phyloP scores from a whole-genome alignment of 2,329 filamentous ascomycete species.

The Cladosporium phlei region DNA sequence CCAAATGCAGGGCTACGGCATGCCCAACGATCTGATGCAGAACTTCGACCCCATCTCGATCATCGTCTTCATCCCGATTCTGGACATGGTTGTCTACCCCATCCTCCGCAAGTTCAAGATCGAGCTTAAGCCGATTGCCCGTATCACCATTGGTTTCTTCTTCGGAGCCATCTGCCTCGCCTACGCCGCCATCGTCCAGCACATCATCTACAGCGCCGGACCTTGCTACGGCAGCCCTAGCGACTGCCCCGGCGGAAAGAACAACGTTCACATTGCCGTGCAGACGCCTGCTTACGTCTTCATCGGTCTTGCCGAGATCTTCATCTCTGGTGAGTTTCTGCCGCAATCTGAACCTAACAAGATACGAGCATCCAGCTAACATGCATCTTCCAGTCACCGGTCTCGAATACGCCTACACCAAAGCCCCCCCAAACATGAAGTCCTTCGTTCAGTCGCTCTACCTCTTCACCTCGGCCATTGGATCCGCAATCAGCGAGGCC shows the following conservation, averaged over 20 bases:
- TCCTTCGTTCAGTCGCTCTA: slow-evolving; percentile 40
- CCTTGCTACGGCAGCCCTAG: slow-evolving; percentile 46
- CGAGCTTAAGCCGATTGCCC: slow-evolving; percentile 47
- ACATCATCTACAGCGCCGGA: slow-evolving; percentile 49
- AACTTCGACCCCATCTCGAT: slow-evolving; percentile 44
- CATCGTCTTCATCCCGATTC: slow-evolving; percentile 44
- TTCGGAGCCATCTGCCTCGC: slow-evolving; percentile 49
- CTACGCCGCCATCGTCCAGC: slow-evolving; percentile 54
- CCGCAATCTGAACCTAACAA: not conserved
- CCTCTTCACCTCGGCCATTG: slow-evolving; percentile 56
- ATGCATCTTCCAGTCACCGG: slow-evolving; percentile 37
- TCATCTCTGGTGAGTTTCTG: slow-evolving; percentile 28
- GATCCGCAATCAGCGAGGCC: slow-evolving; percentile 57
- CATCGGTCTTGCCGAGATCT: slow-evolving; percentile 43
- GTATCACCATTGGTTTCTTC: slow-evolving; percentile 50
- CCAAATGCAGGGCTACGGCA: slow-evolving; percentile 43
- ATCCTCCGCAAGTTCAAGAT: slow-evolving; percentile 39
- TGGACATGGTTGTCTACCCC: slow-evolving; percentile 44
- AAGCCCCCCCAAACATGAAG: slow-evolving; percentile 45
- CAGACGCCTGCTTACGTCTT: slow-evolving; percentile 45
- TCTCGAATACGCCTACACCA: slow-evolving; percentile 45
- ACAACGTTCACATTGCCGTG: slow-evolving; percentile 42
- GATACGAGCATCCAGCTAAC: no score
- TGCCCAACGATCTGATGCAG: slow-evolving; percentile 47
- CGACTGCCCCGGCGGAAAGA: slow-evolving; percentile 36